phyloP scores from a whole-genome alignment of 2,329 filamentous ascomycete genomes.

The Chaetoscypha palmicola region DNA sequence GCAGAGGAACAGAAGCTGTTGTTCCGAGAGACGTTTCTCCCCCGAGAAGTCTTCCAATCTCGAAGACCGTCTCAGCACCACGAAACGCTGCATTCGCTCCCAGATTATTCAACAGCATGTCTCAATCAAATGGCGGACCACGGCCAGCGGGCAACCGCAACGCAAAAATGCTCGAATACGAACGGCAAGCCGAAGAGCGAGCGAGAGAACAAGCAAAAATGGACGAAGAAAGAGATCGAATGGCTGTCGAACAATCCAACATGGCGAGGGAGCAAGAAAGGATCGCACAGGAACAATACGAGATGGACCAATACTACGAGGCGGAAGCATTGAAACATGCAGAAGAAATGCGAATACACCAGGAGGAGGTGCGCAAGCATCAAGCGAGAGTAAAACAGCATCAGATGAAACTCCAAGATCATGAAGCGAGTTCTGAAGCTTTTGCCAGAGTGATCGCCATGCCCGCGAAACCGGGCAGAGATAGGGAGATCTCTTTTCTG shows the following conservation, averaged over 20 bases:
- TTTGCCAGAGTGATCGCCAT: conserved; percentile 30
- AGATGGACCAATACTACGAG: conserved; percentile 30
- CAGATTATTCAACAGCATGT: conserved; percentile 1
- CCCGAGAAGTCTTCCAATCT: neutral
- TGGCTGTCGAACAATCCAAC: conserved; percentile 20
- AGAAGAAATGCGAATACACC: conserved; percentile 27
- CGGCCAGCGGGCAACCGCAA: conserved; percentile 25
- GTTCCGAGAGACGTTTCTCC: neutral
- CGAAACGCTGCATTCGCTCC: neutral
- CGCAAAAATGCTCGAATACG: conserved; percentile 28
- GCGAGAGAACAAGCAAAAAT: conserved; percentile 24
- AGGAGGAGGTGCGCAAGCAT: conserved; percentile 27
- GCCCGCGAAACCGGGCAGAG: conserved; percentile 24
- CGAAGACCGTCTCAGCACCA: neutral
- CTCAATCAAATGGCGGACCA: conserved; percentile 5
- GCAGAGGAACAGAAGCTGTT: too few species aligned
- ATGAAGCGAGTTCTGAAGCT: conserved; percentile 27
- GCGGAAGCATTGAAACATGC: conserved; percentile 28
- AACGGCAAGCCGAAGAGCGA: conserved; percentile 28
- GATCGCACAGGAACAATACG: conserved; percentile 30
- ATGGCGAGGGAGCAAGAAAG: conserved; percentile 25
- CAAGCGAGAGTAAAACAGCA: conserved; percentile 20
- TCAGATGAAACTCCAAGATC: conserved; percentile 17
- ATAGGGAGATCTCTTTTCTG: conserved; percentile 24
- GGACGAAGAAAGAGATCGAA: conserved; percentile 25